Conservation (phyloP, 78 protist species). For the Dictyostelium capitatum region DNA sequence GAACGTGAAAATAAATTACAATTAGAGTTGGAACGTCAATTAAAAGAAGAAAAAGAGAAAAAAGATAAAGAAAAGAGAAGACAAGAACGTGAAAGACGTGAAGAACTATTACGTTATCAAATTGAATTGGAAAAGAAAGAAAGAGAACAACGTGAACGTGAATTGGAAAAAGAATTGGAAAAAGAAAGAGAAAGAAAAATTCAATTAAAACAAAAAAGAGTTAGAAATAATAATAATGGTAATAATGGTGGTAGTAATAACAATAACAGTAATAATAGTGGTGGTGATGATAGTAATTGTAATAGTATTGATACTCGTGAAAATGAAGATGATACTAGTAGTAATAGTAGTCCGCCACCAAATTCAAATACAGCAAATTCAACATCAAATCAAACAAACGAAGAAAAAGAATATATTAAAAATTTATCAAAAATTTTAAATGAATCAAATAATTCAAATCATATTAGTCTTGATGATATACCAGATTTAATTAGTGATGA, state of each 20-base stretch:
- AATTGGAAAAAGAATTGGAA: constrained; percentile 7
- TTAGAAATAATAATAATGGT: not conserved
- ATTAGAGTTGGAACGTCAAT: not conserved
- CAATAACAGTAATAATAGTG: not conserved
- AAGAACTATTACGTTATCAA: constrained; percentile 34
- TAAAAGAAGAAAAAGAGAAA: constrained; percentile 20
- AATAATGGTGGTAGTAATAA: not conserved
- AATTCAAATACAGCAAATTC: not conserved
- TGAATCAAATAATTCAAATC: not conserved
- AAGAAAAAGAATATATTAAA: not conserved
- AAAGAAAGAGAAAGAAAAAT: constrained; percentile 33
- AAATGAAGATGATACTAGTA: not conserved
- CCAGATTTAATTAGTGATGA: constrained; percentile 49
- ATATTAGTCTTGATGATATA: constrained; percentile 24
- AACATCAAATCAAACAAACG: not conserved
- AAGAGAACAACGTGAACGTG: constrained; percentile 32
- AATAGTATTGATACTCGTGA: not conserved
- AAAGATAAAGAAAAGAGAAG: constrained; percentile 54
- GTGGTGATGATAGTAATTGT: too few species aligned
- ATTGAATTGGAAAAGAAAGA: constrained; percentile 39
- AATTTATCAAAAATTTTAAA: not conserved
- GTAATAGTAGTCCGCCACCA: too few species aligned
- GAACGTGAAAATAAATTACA: not conserved
- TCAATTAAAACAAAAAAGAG: constrained; percentile 3
- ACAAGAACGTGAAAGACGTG: constrained; percentile 35